Evolutionary conservation across 208 protist genomes (phyloP).

Genomic region (Trypanosoma platydactyli): DNA sequence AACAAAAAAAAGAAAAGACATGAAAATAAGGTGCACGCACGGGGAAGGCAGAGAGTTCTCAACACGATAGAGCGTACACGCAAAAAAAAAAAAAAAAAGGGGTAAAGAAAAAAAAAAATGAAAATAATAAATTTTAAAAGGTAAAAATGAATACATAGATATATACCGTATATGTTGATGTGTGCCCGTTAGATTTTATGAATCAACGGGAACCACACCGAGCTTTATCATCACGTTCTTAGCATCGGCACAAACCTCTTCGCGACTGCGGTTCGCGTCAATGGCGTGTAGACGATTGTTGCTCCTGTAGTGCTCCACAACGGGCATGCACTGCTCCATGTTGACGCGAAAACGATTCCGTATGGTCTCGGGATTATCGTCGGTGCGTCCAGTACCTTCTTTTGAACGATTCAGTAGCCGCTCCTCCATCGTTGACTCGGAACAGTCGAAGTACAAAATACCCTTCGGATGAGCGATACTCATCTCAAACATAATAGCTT

Average conservation of each 20-base stretch:
- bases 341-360: constrained; percentile 76
- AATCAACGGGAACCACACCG: constrained; percentile 25
- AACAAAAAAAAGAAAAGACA: too few relatives aligned
- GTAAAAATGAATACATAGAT: background rate
- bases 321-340: constrained; percentile 80
- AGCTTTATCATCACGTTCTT: constrained; percentile 48
- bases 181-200: background rate
- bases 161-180: background rate
- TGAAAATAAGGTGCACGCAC: too few relatives aligned
- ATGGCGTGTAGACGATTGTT: constrained; percentile 65
- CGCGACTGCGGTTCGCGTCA: constrained; percentile 57
- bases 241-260: constrained; percentile 69
- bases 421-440: constrained; percentile 68
- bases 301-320: constrained; percentile 75
- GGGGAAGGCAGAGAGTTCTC: too few relatives aligned
- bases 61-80: background rate
- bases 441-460: constrained; percentile 85
- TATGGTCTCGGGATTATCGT: constrained; percentile 82
- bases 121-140: constrained; percentile 4
- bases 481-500: constrained; percentile 87
- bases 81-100: constrained; percentile 16
- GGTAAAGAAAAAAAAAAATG: constrained; percentile 16
- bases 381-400: constrained; percentile 44
- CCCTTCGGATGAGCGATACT: constrained; percentile 53
- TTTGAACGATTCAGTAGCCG: constrained; percentile 57